A percentile compares a stretch with the other conserved stretches of the same genome.
Evolutionary conservation across 768 basidiomycete species (phyloP).

Genomic region (Polyporus arcularius): DNA sequence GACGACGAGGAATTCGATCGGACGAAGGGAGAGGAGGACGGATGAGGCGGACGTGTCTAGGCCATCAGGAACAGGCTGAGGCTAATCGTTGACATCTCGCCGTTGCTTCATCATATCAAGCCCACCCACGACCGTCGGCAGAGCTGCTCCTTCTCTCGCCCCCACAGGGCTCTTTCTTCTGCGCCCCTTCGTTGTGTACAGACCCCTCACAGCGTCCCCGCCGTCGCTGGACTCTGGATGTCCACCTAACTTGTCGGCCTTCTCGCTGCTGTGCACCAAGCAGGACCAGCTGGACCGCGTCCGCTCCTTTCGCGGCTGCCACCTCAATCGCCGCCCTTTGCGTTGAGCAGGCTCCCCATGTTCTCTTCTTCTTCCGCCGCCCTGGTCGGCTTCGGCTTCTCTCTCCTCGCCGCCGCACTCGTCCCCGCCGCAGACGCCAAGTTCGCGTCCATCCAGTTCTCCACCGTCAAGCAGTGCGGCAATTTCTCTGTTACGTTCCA

Average conservation of each 20-base stretch:
- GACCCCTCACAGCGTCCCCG: conserved; percentile 11
- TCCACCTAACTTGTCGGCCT: conserved; percentile 7
- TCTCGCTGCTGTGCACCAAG: conserved; percentile 18
- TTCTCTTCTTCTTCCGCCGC: conserved; percentile 19
- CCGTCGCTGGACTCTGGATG: conserved; percentile 15
- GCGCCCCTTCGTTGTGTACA: conserved; percentile 9
- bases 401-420: conserved; percentile 15
- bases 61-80: background rate
- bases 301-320: conserved; percentile 20
- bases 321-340: background rate
- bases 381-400: conserved; percentile 22
- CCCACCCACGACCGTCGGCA: background rate
- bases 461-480: conserved; percentile 54
- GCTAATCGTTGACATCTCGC: background rate
- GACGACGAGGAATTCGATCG: conserved; percentile 9
- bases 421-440: conserved; percentile 29
- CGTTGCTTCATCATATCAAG: background rate
- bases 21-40: background rate
- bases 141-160: background rate
- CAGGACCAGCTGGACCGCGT: conserved; percentile 24
- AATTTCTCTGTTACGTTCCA: conserved; percentile 47
- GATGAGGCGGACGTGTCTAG: background rate
- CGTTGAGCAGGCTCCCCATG: conserved; percentile 22
- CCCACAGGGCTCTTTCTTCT: background rate
- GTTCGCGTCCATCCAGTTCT: conserved; percentile 35